Base-by-base conservation (phyloP, 805 yeast genomes). In the Deakozyma indianensis region DNA sequence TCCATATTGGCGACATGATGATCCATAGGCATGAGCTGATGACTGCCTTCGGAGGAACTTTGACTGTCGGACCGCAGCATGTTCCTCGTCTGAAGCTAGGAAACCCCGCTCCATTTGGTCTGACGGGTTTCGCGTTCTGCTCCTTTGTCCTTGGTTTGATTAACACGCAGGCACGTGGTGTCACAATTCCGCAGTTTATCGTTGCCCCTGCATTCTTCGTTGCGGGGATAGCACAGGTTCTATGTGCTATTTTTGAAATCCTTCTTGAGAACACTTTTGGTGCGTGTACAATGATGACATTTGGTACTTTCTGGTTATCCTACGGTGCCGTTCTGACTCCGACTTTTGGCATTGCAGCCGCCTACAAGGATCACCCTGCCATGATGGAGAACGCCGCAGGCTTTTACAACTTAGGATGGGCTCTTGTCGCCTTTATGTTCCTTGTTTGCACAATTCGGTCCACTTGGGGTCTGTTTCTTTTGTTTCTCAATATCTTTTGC, bases 211-310 rank as follows among this genome's bases (percentile, higher is more conserved):
- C 81, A 9, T 68, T 70, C 51, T 78, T 78, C 57, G 75, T 77
- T 57, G 84, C 83, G 32, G 84, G 83, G 7, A 58, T 70, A 3
- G 69, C 76, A 35, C 82, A 77, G 58, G 59, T 75, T 44, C 58
- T 76, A 28, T 82, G 83, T 16, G 83, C 82, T 43, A 71, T 78
- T 74, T 78, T 79, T 72, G 83, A 77, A 58, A 69, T 77, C 59
- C 74, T 77, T 11, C 64, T 73, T 23, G 83, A 78, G 53, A 76
- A 76, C 63, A 72, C 82, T 28, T 78, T 77, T 62, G 83, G 81
- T 70, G 80, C 76, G 23, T 65, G 75, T 56, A 70, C 43, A 48
- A 63, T 55, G 59, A 51, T 53, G 41, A 59, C 48, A 15, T 68
- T 27, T 48, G 84, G 80, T 40, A 81, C 78, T 0, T 79, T 78